Evolutionary conservation across 2,329 filamentous ascomycete genomes (phyloP).

Genomic region (Cladosporium austrohemisphaericum): DNA sequence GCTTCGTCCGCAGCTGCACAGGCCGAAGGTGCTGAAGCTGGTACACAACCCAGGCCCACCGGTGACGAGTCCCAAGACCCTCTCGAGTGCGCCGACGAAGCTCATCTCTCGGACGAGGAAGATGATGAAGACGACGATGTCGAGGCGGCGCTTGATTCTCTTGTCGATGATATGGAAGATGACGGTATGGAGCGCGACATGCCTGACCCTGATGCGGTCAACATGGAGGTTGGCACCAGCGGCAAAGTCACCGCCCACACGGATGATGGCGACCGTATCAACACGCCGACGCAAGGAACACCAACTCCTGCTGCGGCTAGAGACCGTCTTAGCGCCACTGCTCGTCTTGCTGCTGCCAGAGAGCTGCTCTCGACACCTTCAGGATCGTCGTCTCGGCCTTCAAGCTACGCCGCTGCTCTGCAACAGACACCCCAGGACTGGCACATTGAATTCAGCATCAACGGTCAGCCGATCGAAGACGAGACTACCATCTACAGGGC

Average conservation of each 20-base stretch:
- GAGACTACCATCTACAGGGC: slow-evolving; percentile 96
- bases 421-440: slow-evolving; percentile 82
- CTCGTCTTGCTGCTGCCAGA: slow-evolving; percentile 31
- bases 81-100: slow-evolving; percentile 90
- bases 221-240: slow-evolving; percentile 79
- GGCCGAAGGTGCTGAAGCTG: slow-evolving; percentile 14
- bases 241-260: slow-evolving; percentile 88
- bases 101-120: slow-evolving; percentile 68
- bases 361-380: slow-evolving; percentile 46
- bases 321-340: slow-evolving; percentile 30
- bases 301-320: slow-evolving; percentile 29
- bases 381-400: slow-evolving; percentile 50
- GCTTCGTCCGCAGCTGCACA: slow-evolving; percentile 18
- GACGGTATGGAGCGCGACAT: slow-evolving; percentile 69
- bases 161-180: slow-evolving; percentile 87
- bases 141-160: slow-evolving; percentile 67
- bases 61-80: slow-evolving; percentile 61
- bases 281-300: slow-evolving; percentile 67
- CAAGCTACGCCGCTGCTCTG: slow-evolving; percentile 81
- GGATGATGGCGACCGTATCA: slow-evolving; percentile 83
- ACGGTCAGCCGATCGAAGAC: slow-evolving; percentile 76
- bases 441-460: slow-evolving; percentile 93
- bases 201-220: slow-evolving; percentile 83
- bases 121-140: slow-evolving; percentile 44
- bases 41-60: slow-evolving; percentile 35